phyloP scores from a whole-genome alignment of 225 moss, liverwort and hornwort species.

The Anthoceros angustus region DNA sequence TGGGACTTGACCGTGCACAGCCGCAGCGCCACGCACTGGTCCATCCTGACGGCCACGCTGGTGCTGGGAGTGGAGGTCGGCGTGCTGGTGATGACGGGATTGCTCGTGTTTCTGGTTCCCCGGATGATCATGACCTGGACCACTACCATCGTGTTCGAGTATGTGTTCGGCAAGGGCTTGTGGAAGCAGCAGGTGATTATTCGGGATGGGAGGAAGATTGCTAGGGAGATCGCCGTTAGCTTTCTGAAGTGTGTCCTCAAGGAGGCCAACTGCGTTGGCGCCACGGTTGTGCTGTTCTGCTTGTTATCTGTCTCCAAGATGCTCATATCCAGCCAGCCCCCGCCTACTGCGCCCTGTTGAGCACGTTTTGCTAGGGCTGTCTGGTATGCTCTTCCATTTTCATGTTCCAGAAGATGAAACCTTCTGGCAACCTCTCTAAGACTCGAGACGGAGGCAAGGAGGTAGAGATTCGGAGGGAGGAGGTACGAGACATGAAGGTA shows the following conservation, averaged over 20 bases:
- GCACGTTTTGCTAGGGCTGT: no score
- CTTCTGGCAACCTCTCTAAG: no score
- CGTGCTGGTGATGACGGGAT: conserved; percentile 12
- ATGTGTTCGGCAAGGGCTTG: conserved; percentile 10
- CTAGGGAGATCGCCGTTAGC: neutral
- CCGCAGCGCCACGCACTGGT: conserved; percentile 7
- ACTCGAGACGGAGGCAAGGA: no score
- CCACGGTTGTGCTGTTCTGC: neutral
- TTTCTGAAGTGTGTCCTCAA: neutral
- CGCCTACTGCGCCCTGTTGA: no score
- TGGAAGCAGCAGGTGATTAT: neutral
- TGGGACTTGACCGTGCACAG: neutral
- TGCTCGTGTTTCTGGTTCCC: conserved; percentile 13
- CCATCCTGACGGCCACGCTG: conserved; percentile 7
- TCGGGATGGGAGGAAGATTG: neutral
- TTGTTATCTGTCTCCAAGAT: neutral
- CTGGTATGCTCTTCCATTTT: no score
- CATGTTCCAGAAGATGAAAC: no score
- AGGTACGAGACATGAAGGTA: no score
- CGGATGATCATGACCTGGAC: conserved; percentile 19
- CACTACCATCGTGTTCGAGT: conserved; percentile 14
- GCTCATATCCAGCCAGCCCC: neutral
- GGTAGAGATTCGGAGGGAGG: no score
- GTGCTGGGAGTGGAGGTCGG: conserved; percentile 12
- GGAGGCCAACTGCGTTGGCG: neutral